phyloP scores from a whole-genome alignment of 2,329 filamentous ascomycete species.

The Pseudocercospora vitis region DNA sequence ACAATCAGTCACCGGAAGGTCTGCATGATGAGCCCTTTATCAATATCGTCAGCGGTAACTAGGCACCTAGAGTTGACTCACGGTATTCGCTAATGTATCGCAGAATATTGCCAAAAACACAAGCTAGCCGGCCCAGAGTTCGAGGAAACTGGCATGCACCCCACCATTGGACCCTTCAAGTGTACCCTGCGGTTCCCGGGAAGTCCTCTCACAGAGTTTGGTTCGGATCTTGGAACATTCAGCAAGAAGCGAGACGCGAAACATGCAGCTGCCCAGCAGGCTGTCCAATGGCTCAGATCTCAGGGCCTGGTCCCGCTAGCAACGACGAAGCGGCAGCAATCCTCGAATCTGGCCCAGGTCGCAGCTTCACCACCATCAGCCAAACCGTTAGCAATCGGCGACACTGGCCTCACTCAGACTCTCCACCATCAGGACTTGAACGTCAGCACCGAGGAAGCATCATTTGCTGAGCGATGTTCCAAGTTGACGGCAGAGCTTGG shows the following conservation, averaged over 20 bases:
- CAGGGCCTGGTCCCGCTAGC: constrained; percentile 30
- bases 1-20: constrained; percentile 17
- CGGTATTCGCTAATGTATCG: constrained; percentile 21
- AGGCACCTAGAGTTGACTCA: not conserved
- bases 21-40: constrained; percentile 39
- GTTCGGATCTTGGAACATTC: constrained; percentile 38
- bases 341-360: constrained; percentile 16
- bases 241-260: constrained; percentile 45
- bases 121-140: constrained; percentile 38
- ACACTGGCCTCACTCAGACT: constrained; percentile 17
- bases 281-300: constrained; percentile 44
- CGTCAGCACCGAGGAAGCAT: not conserved
- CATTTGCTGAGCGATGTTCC: constrained; percentile 16
- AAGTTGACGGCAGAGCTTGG: constrained; percentile 28
- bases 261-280: constrained; percentile 43
- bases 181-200: constrained; percentile 25
- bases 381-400: no score
- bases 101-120: constrained; percentile 32
- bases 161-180: constrained; percentile 17
- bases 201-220: constrained; percentile 37
- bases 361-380: not conserved
- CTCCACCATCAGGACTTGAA: constrained; percentile 11
- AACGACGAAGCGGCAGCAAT: constrained; percentile 21
- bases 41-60: constrained; percentile 37
- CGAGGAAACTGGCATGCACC: constrained; percentile 39